Evolutionary conservation across 2,329 filamentous ascomycete genomes (phyloP).

Genomic region (Thermothelomyces thermophilus): DNA sequence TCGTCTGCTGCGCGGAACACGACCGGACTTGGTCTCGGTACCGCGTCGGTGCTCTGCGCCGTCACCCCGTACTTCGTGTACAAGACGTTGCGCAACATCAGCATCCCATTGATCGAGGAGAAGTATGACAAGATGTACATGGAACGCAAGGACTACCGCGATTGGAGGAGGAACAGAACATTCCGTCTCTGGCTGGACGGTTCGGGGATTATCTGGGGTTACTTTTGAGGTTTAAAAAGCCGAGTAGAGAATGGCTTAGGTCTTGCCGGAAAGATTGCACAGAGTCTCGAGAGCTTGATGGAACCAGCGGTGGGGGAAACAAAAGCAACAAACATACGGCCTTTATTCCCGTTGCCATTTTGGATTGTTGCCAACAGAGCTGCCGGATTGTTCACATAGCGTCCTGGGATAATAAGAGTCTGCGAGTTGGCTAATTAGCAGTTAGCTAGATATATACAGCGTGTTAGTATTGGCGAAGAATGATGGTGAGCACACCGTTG

Average conservation of each 20-base stretch:
- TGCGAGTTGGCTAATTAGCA: too few species aligned
- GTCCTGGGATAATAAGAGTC: too few species aligned
- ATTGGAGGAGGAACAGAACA: constrained; percentile 58
- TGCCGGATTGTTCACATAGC: too few species aligned
- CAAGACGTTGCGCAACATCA: constrained; percentile 44
- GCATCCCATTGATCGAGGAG: constrained; percentile 58
- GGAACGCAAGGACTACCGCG: constrained; percentile 56
- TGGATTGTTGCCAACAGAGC: too few species aligned
- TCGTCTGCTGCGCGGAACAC: constrained; percentile 48
- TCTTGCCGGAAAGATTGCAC: too few species aligned
- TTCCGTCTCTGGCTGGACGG: constrained; percentile 23
- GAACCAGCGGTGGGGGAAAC: not conserved
- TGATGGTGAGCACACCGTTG: too few species aligned
- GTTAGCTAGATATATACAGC: too few species aligned
- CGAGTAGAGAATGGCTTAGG: not conserved
- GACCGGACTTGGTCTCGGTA: constrained; percentile 41
- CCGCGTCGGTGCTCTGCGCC: constrained; percentile 40
- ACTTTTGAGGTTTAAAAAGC: not conserved
- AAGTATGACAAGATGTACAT: constrained; percentile 64
- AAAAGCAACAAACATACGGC: too few species aligned
- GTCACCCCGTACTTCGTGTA: constrained; percentile 55
- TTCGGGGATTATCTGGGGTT: not conserved
- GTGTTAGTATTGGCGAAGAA: too few species aligned
- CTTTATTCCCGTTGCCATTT: too few species aligned
- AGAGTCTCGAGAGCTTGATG: too few species aligned